Base-by-base conservation (phyloP, 2,329 filamentous ascomycete species). In the Apiospora phragmitis region DNA sequence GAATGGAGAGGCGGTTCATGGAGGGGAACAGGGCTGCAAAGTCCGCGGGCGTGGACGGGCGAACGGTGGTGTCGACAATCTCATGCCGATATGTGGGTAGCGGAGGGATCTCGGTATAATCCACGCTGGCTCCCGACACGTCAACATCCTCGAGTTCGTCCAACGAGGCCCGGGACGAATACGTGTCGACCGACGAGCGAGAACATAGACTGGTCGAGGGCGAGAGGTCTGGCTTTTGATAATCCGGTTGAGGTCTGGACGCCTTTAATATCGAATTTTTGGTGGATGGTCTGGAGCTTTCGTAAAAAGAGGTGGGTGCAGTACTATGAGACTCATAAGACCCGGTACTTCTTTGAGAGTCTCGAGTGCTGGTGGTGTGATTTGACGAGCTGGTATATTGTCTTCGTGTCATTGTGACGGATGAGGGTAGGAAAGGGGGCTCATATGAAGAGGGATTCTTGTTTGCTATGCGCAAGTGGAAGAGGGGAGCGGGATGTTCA, bases 11-110 rank as follows among this genome's bases (percentile, higher is more conserved):
- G 70, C 93, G 89, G 79, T 94, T 90, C 75, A 91, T 88, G 11
- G 95, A 97, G 14, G 96, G 95, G 80, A 98, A 99, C 69, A 97
- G 88, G 69, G 91, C 88, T 35, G 91, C 91, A 80, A 98, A 98
- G 75, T 95, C 92, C 71, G 91, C 87, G 4, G 95, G 92, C 1
- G 92, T 95, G 1, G 94, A 94, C 14, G 94, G 89, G 38, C 93
- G 87, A 43, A 93, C 90, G 73, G 92, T 89, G 74, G 88, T 84
- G 73, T 91, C 87, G 72, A 91, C 87, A 59, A 89, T 83, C 68
- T 92, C 90, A 74, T 89, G 87, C 71, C 85, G 84, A 78, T 91
- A 92, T 68, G 86, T 81, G 8, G 89, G 90, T 68, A 92, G 79
- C 35, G 83, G 83, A 7, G 87, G 86, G 70, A 88, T 88, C 70